Evolutionary conservation across 78 protist genomes (phyloP), one percentile per base, ranked within the genome.

Genomic region (Dictyostelium citrinum): DNA sequence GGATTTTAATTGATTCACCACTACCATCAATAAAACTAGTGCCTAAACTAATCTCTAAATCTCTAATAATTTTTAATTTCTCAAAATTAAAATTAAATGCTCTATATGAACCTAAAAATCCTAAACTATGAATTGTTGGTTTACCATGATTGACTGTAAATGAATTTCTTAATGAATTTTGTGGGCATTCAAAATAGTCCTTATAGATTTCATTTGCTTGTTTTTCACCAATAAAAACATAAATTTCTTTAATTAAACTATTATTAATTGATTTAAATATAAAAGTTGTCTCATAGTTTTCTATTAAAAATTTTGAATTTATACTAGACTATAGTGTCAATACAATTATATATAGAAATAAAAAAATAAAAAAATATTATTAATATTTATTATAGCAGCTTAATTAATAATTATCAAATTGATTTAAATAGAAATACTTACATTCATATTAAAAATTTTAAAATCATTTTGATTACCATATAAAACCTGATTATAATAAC

Each of bases 81-180:
- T 70, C 24, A 2, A 70, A 31, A 16, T 17, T 16, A 1, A 70
- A 70, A 29, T 70, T 35, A 33, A 12, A 33, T 3, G 45, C 5
- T 33, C 2, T 31, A 70, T 10, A 70, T 27, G 24, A 3, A 17
- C 17, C 17, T 31, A 70, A 33, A 33, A 31, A 70, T 70, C 8
- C 45, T 33, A 70, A 17, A 29, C 45, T 70, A 70, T 70, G 77
- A 33, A 16, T 9, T 2, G 77, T 70, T 29, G n/a, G 2, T 31
- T 16, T 33, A 17, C 77, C 77, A 70, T 27, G 24, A 33, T 70
- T 70, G 5, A 70, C 77, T 3, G 77, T 70, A 31, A 70, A 70
- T 70, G 77, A 70, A 70, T 70, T 70, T 70, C 77, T 70, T 33
- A 70, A 17, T 70, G 77, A 70, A 70, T 33, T 70, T 33, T 31